Percentiles rank a stretch among this genome's conserved stretches.
phyloP scores from a whole-genome alignment of 176 grass and related monocot species.

The Bromus sterilis region DNA sequence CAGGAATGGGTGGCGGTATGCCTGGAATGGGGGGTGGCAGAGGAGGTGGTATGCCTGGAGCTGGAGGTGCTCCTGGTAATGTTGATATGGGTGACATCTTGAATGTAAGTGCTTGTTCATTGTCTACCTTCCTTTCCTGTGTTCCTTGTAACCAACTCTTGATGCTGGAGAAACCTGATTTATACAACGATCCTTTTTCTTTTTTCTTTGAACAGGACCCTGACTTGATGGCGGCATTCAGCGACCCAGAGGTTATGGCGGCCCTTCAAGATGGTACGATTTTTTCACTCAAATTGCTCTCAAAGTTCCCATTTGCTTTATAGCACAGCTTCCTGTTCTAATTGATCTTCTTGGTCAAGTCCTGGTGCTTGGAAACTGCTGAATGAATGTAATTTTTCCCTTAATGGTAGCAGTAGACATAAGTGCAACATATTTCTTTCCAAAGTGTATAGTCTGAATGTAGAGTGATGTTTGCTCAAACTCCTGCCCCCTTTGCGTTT shows the following conservation, averaged over 20 bases:
- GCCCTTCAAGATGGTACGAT: constrained; percentile 89
- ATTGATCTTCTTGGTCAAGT: neutral
- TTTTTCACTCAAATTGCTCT: neutral
- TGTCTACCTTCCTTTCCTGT: neutral
- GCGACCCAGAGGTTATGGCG: constrained; percentile 85
- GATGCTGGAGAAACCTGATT: neutral
- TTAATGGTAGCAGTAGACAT: neutral
- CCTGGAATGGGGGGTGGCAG: neutral
- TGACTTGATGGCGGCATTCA: constrained; percentile 76
- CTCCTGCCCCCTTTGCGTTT: too few species aligned
- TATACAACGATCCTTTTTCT: neutral
- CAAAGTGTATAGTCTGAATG: neutral
- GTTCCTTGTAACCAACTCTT: neutral
- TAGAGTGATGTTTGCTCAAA: too few species aligned
- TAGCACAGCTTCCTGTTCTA: neutral
- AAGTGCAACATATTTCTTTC: neutral
- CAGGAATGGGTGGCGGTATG: neutral
- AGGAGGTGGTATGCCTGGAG: neutral
- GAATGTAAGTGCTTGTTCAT: constrained; percentile 45
- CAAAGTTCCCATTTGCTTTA: neutral
- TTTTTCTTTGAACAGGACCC: constrained; percentile 56
- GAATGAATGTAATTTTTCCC: neutral
- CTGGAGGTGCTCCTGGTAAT: constrained; percentile 54
- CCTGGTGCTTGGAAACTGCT: neutral
- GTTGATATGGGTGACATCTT: constrained; percentile 88